Base-by-base conservation (phyloP, 2,329 filamentous ascomycete species). In the Exophiala phaeomuriformis region DNA sequence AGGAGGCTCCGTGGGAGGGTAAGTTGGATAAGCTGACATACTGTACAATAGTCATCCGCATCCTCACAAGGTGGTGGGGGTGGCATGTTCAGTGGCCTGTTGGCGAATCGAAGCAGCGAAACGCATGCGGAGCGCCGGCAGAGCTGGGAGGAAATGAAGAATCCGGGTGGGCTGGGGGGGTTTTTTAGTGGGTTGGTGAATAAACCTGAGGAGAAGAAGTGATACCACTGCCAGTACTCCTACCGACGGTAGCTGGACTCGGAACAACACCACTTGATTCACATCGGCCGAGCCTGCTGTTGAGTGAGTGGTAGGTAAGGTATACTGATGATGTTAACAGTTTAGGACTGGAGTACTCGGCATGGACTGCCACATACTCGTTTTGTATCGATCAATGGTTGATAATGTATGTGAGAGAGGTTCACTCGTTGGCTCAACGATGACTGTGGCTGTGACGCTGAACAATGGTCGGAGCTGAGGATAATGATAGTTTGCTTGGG, bases 151-250 rank as follows among this genome's bases (percentile, higher is more conserved):
- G 58, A 60, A 46, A 55, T 60, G 50, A 56, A 57, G 36, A 35
- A 37, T n/a, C 45, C 51, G 1, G 48, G 37, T 6, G 57, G 54
- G 0, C 29, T 51, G 4, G 49, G 54, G 12, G 51, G 57, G 4
- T 51, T 59, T 28, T 45, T 59, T 33, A 54, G 53, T 12, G 45
- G 45, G 4, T 27, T 57, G 27, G 51, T 57, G 32, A 49, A 46
- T 27, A 59, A 59, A 28, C 52, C 57, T 33, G 49, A 45, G 1
- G 57, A 59, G n/a, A 59, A 59, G 54, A 59, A 59, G 53, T 56
- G 27, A 40, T 19, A 27, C 19, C n/a, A 43, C 6, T 6, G 3
- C 29, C 35, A 29, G 4, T 27, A 41, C 19, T 19, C 19, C 19
- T 19, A 19, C 19, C 19, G 12, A 41, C 36, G 5, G 6, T 5